These are phyloP conservation scores for Vigna nakashimae DNA, from an alignment of 306 rosid genomes.

Conservation along the genomic window DNA sequence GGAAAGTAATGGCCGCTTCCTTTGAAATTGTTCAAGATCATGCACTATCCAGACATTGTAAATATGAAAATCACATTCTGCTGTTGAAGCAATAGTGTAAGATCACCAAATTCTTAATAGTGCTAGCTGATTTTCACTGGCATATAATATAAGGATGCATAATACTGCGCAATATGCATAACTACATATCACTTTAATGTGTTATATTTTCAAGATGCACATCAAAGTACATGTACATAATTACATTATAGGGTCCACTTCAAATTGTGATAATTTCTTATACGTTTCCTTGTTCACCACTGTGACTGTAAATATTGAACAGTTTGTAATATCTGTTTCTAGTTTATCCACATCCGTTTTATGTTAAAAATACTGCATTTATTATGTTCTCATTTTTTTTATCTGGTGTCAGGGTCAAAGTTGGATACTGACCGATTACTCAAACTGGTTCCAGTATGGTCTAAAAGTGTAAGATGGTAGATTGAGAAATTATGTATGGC, in stretches of 20 bases:
- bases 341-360: conserved; percentile 22
- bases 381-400: conserved; percentile 37
- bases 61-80: conserved; percentile 7
- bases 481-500: conserved; percentile 28
- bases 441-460: conserved; percentile 82
- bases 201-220: background rate
- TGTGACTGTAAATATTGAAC: conserved; percentile 4
- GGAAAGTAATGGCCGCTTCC: background rate
- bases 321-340: conserved; percentile 24
- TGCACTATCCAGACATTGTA: background rate
- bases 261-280: conserved; percentile 19
- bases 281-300: background rate
- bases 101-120: conserved; percentile 4
- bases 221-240: background rate
- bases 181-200: background rate
- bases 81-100: background rate
- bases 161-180: background rate
- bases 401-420: conserved; percentile 65
- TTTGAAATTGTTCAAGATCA: background rate
- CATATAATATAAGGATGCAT: background rate
- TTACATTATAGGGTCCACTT: background rate
- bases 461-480: conserved; percentile 86
- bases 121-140: conserved; percentile 1
- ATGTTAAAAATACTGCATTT: conserved; percentile 27
- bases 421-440: conserved; percentile 76